Percentiles rank a stretch among this genome's conserved stretches.
phyloP scores from a whole-genome alignment of 2,329 filamentous ascomycete species.

The Pestalotiopsis sp. region DNA sequence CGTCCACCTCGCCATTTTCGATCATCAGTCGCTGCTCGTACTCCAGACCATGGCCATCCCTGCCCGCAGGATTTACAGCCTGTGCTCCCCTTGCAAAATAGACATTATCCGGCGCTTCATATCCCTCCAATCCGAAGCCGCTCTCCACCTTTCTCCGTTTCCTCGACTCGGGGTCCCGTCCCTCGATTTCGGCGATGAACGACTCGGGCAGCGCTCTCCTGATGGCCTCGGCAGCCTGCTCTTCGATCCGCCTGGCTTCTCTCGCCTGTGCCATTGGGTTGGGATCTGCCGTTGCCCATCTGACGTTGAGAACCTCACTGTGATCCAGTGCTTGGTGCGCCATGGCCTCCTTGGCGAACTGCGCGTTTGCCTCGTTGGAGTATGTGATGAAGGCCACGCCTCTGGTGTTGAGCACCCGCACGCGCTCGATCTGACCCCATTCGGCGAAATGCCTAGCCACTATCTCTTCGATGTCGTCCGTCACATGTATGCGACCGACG shows the following conservation, averaged over 20 bases:
- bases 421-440: conserved; percentile 90
- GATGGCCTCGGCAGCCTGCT: conserved; percentile 94
- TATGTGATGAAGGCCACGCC: conserved; percentile 97
- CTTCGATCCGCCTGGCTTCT: conserved; percentile 85
- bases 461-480: conserved; percentile 95
- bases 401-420: conserved; percentile 81
- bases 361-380: conserved; percentile 79
- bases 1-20: conserved; percentile 53
- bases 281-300: conserved; percentile 95
- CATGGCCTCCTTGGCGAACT: conserved; percentile 96
- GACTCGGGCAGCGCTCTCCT: conserved; percentile 82
- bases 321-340: conserved; percentile 90
- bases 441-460: conserved; percentile 94
- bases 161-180: conserved; percentile 79
- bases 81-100: conserved; percentile 83
- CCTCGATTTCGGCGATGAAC: conserved; percentile 92
- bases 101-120: conserved; percentile 90
- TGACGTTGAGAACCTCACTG: conserved; percentile 88
- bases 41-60: conserved; percentile 63
- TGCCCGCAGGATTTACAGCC: conserved; percentile 59
- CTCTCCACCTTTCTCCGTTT: conserved; percentile 91
- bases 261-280: conserved; percentile 94
- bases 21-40: conserved; percentile 60
- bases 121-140: conserved; percentile 83
- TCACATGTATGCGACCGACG: conserved; percentile 89